A percentile compares a stretch with the other conserved stretches of the same genome.
Conservation (phyloP, 1,284 basidiomycete genomes). For the Laetiporus sulphureus region DNA sequence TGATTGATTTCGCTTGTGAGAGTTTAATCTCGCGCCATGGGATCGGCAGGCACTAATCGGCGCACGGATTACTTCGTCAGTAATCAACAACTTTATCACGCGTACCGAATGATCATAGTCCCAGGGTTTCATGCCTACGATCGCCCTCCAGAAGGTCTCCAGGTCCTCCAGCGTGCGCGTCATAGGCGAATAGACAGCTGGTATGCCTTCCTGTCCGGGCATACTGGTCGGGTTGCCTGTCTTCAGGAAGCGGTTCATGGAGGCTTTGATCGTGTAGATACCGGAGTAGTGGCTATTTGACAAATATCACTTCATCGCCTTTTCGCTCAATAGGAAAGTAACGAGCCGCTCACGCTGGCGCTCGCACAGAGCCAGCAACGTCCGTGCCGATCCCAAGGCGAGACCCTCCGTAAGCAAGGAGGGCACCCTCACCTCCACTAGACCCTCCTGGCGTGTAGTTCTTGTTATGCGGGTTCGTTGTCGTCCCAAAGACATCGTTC, state of each 20-base stretch:
- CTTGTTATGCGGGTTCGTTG: constrained; percentile 57
- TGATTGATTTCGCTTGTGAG: constrained; percentile 27
- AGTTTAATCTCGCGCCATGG: constrained; percentile 45
- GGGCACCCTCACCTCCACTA: constrained; percentile 65
- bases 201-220: constrained; percentile 46
- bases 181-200: constrained; percentile 27
- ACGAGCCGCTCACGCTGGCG: constrained; percentile 63
- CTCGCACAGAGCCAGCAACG: constrained; percentile 65
- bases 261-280: constrained; percentile 27
- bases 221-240: constrained; percentile 42
- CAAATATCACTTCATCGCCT: too few species aligned
- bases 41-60: constrained; percentile 28
- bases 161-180: constrained; percentile 26
- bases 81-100: constrained; percentile 3
- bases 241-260: constrained; percentile 41
- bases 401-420: constrained; percentile 63
- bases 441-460: constrained; percentile 61
- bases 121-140: constrained; percentile 56
- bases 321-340: constrained; percentile 28
- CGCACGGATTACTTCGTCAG: constrained; percentile 30
- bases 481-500: constrained; percentile 66
- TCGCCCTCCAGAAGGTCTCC: constrained; percentile 29
- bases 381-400: constrained; percentile 73
- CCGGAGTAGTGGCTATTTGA: constrained; percentile 27
- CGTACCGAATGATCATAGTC: constrained; percentile 52